These are phyloP conservation scores for Suillus lakei DNA, from an alignment of 768 basidiomycete genomes.

Conservation along the genomic window DNA sequence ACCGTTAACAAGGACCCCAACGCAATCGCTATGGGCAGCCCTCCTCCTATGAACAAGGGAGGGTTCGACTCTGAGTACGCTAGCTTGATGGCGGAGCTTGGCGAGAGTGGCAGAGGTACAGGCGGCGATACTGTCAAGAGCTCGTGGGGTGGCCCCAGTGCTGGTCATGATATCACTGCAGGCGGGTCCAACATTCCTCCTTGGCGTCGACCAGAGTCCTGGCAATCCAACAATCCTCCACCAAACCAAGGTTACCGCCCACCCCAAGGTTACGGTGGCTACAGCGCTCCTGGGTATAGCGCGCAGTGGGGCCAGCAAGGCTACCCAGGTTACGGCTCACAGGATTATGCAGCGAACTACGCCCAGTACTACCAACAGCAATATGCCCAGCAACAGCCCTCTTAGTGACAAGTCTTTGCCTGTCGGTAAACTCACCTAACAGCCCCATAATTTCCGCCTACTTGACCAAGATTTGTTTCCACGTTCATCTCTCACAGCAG, in stretches of 20 bases:
- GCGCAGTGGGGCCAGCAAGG: conserved; percentile 44
- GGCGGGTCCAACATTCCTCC: conserved; percentile 84
- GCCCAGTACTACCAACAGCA: conserved; percentile 89
- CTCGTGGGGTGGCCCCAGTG: conserved; percentile 69
- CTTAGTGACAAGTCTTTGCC: conserved; percentile 5
- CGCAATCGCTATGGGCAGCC: conserved; percentile 50
- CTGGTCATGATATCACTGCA: conserved; percentile 56
- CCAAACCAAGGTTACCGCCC: conserved; percentile 69
- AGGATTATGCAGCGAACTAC: conserved; percentile 77
- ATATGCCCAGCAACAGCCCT: conserved; percentile 73
- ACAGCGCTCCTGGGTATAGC: conserved; percentile 46
- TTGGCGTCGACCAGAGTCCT: conserved; percentile 90
- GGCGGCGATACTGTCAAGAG: conserved; percentile 58
- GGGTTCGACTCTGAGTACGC: conserved; percentile 99
- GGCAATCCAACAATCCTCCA: conserved; percentile 62
- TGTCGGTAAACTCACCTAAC: conserved; percentile 4
- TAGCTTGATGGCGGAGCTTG: conserved; percentile 96
- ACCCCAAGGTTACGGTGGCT: conserved; percentile 63
- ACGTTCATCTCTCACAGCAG: conserved; percentile 6
- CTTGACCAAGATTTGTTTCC: conserved; percentile 6
- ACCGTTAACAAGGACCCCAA: conserved; percentile 92
- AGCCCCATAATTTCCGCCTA: conserved; percentile 4
- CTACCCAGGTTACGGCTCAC: conserved; percentile 44
- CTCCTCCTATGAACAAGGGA: conserved; percentile 61
- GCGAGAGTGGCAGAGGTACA: conserved; percentile 72